Percentiles rank a stretch among this genome's conserved stretches.
These are phyloP conservation scores for Elasticomyces elasticus DNA, from an alignment of 495 filamentous ascomycete genomes.

Conservation along the genomic window DNA sequence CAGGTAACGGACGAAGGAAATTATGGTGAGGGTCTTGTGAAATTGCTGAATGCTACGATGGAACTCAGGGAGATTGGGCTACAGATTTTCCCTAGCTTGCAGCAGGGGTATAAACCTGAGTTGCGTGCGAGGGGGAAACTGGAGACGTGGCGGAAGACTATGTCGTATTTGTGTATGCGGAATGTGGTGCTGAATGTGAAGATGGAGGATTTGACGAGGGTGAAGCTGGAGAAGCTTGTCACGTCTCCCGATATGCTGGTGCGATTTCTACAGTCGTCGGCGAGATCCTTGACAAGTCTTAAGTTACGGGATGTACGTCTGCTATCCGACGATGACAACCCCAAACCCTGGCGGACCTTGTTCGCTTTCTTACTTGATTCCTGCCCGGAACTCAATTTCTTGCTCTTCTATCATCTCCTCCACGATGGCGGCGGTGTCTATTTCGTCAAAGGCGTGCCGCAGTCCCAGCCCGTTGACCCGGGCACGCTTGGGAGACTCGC, in stretches of 20 bases:
- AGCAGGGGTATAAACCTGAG: neutral
- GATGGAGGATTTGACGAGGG: constrained; percentile 1
- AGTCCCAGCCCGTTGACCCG: neutral
- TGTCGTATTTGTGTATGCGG: constrained; percentile 5
- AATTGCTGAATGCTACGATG: constrained; percentile 6
- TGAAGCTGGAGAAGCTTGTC: constrained; percentile 15
- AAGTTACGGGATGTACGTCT: constrained; percentile 18
- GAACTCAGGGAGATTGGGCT: constrained; percentile 13
- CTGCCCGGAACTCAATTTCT: constrained; percentile 9
- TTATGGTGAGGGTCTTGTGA: constrained; percentile 5
- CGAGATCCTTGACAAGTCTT: constrained; percentile 1
- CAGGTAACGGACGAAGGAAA: neutral
- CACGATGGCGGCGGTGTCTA: constrained; percentile 3
- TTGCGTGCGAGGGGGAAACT: neutral
- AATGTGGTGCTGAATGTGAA: neutral
- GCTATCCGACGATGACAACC: constrained; percentile 3
- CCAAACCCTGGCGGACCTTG: constrained; percentile 5
- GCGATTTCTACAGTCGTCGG: constrained; percentile 1
- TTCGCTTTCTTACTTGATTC: constrained; percentile 7
- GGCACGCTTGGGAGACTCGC: neutral
- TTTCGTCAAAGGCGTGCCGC: constrained; percentile 9
- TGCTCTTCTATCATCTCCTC: constrained; percentile 14
- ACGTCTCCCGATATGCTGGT: constrained; percentile 3
- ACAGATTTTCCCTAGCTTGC: constrained; percentile 10
- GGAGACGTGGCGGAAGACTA: neutral